Base-by-base conservation (phyloP, 202 grass and related monocot genomes). In the Eragrostis tef region DNA sequence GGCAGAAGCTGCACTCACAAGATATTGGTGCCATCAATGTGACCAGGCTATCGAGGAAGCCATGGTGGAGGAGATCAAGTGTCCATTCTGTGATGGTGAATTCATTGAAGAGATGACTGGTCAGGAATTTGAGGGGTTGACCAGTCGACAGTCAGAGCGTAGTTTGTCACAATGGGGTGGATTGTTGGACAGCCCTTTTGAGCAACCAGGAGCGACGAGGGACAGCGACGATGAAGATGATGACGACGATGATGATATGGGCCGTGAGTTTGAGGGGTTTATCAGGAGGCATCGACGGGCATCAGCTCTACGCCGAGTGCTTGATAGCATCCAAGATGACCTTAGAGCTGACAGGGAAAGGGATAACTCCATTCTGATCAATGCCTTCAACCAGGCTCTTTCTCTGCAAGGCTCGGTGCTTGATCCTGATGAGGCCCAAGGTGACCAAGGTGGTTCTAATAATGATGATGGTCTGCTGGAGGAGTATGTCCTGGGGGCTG, bases 1-100 rank as follows among this genome's bases (percentile, higher is more conserved):
- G 93, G 85, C 87, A 73, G 88, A 90, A 81, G 74, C 78, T 44
- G 65, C 73, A 22, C 60, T 24, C 57, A 76, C 83, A 83, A 91
- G 78, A 46, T 99, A 93, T 54, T 99, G 90, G 90, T 96, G 96
- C 87, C 70, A 99, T 91, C 79, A 14, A 39, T 99, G 96, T 73
- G 77, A 81, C 53, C 89, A 74, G 45, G 25, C 83, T 17, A 85
- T 92, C 10, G 80, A 89, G 60, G 79, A 83, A 13, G 86, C 81
- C 61, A 93, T 89, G 85, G 89, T 78, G 36, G 82, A 81, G 13
- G 89, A 92, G 78, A 81, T 84, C 49, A 96, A 92, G 79, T 99
- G 96, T 58, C 84, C 93, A 15, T 27, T 92, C 59, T 96, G 96
- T 62, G 78, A 90, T 44, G 75, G 85, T 53, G 96, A 83, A 15